Base-by-base conservation (phyloP, 306 rosid genomes). In the Glycine tomentella region DNA sequence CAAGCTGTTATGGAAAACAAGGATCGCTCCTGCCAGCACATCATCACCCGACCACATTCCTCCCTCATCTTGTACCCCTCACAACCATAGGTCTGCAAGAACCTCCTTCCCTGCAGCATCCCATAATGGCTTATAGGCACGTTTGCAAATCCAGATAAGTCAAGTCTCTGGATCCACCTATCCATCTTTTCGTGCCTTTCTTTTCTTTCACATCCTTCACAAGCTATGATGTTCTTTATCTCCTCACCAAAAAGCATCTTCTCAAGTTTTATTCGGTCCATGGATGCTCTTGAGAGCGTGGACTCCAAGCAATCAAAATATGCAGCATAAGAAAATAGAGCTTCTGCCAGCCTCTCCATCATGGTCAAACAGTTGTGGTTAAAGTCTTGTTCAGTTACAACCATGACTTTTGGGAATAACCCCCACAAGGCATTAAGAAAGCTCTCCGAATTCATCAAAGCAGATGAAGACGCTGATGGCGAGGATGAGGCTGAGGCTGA, bases 221-320 rank as follows among this genome's bases (percentile, higher is more conserved):
- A 94, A 9, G 98, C 93, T 36, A 94, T 86, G 14, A 94, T 94
- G 90, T 87, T 92, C 86, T 92, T 94, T 34, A 91, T 94, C 84
- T 94, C 94, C 82, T 92, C 94, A 31, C 97, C 97, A 6, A 94
- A 90, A 6, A 91, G 86, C 98, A 94, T 91, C 88, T 92, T 94
- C 89, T 94, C 98, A 66, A 94, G 81, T 89, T 88, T 94, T 13
- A 92, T 33, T 83, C 98, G 92, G 76, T 94, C 98, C 78, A 88
- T 3, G 17, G 98, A 91, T 40, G 89, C 68, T 83, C 98, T 94
- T 61, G 94, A 83, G 80, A 90, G 82, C 6, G 94, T 92, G 42
- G 92, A 92, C 68, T 94, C 98, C 92, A 94, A 82, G 71, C 98
- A 92, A 67, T 94, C 97, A 67, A 94, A 94, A 42, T 92, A 81